Percentiles rank a stretch among this genome's conserved stretches.
phyloP scores from a whole-genome alignment of 2,329 filamentous ascomycete genomes.

The Ophiostoma pallidulum region DNA sequence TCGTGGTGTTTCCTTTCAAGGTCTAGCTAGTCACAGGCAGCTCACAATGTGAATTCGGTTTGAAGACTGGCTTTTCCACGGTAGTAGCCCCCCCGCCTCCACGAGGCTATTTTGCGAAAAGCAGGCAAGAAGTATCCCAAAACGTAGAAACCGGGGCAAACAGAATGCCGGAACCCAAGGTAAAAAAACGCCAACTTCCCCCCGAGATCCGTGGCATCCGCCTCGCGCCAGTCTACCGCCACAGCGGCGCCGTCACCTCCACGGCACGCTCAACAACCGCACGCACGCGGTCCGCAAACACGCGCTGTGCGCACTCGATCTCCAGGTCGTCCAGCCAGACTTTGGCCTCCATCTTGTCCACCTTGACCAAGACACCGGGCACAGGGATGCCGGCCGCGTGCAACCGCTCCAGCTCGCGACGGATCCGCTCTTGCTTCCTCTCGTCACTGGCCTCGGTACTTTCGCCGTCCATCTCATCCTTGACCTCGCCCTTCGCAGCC shows the following conservation, averaged over 20 bases:
- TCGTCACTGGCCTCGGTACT: background rate
- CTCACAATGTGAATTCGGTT: no score
- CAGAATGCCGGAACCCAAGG: no score
- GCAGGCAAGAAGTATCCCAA: no score
- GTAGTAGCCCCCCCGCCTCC: no score
- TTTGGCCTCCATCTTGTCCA: conserved; percentile 78
- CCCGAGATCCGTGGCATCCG: no score
- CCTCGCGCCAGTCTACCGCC: conserved; percentile 31
- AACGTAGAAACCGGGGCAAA: no score
- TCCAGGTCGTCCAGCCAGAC: conserved; percentile 90
- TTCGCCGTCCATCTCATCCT: conserved; percentile 24
- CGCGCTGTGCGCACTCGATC: conserved; percentile 72
- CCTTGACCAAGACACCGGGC: conserved; percentile 74
- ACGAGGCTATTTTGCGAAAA: no score
- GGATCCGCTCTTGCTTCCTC: conserved; percentile 31
- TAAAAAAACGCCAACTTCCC: no score
- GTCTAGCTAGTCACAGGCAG: no score
- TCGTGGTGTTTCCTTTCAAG: no score
- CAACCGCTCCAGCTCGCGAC: conserved; percentile 65
- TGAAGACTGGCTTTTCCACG: no score
- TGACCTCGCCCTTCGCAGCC: conserved; percentile 24
- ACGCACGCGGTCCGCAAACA: conserved; percentile 73
- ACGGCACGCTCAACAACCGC: conserved; percentile 85
- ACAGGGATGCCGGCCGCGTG: conserved; percentile 82
- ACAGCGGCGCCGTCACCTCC: conserved; percentile 73